Base-by-base conservation (phyloP, 352 stramenopile genomes). In the Phytopythium litorale region DNA sequence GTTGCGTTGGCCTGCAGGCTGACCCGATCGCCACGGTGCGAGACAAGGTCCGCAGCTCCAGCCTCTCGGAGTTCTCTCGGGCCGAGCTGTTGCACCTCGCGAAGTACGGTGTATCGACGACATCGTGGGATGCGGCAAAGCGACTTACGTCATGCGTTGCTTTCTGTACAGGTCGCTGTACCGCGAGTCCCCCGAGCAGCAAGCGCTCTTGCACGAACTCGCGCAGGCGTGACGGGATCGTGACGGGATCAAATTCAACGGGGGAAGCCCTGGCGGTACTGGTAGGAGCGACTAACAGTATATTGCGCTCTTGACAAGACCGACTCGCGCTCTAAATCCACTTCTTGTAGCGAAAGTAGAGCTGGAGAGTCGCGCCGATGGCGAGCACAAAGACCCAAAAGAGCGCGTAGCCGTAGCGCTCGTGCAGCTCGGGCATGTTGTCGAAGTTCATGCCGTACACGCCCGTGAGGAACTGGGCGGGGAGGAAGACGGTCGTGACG, bases 361-460 rank as follows among this genome's bases (percentile, higher is more conserved):
- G 65, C 65, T 91, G 84, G 46, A 93, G 60, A 11, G 66, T 74
- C 12, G 78, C 75, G 12, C 77, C 84, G 52, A 92, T 92, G 40
- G 72, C 63, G 19, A 93, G 72, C 11, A 91, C 78, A 15, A 91
- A 72, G 35, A 89, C 60, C 88, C 85, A 96, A 48, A 96, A 97
- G 43, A 94, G 75, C 2, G 69, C 68, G 64, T 96, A 97, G 23
- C 86, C 87, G 55, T 89, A 94, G 16, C 76, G 73, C 25, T 84
- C 73, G 61, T 94, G 78, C 8, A 96, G 80, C 70, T 97, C 87
- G 1, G 84, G 84, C 85, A 96, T 96, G 56, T 93, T 84, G 54
- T 90, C 82, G 71, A 97, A 96, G 76, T 96, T 96, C 89, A 96
- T 96, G 53, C 89, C 87, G 58, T 93, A 96, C 49, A 97, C 82